These are phyloP conservation scores for Multifurca ochricompacta DNA, from an alignment of 768 basidiomycete genomes.

Conservation along the genomic window DNA sequence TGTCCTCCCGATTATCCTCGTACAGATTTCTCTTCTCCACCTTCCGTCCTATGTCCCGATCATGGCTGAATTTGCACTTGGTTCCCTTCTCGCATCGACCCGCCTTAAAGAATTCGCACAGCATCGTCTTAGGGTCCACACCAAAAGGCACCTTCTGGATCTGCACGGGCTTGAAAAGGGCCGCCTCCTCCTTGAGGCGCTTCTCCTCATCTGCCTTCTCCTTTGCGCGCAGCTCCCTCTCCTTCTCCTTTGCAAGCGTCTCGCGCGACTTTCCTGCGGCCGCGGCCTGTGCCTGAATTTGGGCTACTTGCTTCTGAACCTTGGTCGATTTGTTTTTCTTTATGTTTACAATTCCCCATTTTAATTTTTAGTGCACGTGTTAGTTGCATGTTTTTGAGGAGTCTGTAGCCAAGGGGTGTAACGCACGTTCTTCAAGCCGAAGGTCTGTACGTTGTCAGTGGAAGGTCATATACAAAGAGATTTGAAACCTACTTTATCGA, in stretches of 20 bases:
- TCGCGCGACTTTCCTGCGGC: conserved; percentile 74
- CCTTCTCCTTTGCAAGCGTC: conserved; percentile 75
- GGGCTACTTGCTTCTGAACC: conserved; percentile 79
- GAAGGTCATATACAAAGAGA: conserved; percentile 23
- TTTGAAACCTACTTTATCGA: conserved; percentile 59
- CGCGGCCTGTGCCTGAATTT: conserved; percentile 70
- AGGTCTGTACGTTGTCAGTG: conserved; percentile 47
- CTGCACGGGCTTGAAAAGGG: conserved; percentile 72
- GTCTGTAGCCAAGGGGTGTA: not conserved
- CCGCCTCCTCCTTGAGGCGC: conserved; percentile 76
- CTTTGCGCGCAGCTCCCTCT: conserved; percentile 70
- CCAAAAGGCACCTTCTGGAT: conserved; percentile 88
- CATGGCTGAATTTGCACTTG: conserved; percentile 97
- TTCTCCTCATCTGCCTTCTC: conserved; percentile 76
- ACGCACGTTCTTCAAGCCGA: conserved; percentile 82
- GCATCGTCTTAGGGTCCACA: conserved; percentile 90
- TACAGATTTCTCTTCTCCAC: conserved; percentile 96
- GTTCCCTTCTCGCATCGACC: conserved; percentile 89
- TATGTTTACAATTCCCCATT: conserved; percentile 6
- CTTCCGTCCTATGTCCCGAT: conserved; percentile 81
- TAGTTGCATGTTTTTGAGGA: not conserved
- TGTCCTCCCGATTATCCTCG: conserved; percentile 78
- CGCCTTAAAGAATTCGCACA: conserved; percentile 90
- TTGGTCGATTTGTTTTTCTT: conserved; percentile 94
- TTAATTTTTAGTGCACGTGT: conserved; percentile 1